Evolutionary conservation across 306 rosid genomes (phyloP).

Genomic region (Malus sylvestris): DNA sequence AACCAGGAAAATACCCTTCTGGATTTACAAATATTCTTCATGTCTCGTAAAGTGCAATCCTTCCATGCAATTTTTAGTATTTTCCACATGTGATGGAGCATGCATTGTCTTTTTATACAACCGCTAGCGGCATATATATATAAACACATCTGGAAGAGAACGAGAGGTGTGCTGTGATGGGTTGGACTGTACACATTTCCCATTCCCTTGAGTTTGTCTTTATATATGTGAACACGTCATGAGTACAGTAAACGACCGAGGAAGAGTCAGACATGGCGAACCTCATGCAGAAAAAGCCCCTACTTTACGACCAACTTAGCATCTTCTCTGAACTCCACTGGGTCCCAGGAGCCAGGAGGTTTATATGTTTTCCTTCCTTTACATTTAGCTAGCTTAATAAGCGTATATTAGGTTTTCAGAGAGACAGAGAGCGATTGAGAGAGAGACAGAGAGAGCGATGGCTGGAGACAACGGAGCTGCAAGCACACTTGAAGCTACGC

Average conservation of each 20-base stretch:
- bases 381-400: not conserved
- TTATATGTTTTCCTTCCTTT: not conserved
- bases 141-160: not conserved
- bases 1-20: not conserved
- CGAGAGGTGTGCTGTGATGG: not conserved
- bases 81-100: not conserved
- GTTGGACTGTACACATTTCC: not conserved
- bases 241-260: not conserved
- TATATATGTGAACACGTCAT: not conserved
- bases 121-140: not conserved
- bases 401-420: not conserved
- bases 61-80: not conserved
- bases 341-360: not conserved
- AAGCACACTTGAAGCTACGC: conserved; percentile 36
- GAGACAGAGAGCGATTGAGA: not conserved
- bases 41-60: not conserved
- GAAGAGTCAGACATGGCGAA: conserved; percentile 13
- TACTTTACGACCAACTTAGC: not conserved
- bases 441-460: conserved; percentile 3
- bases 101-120: not conserved
- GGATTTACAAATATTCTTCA: not conserved
- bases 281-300: not conserved
- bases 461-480: conserved; percentile 14
- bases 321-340: not conserved
- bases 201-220: not conserved